These are phyloP conservation scores for Epichloe hybrida DNA, from an alignment of 2,329 filamentous ascomycete genomes.

Conservation along the genomic window DNA sequence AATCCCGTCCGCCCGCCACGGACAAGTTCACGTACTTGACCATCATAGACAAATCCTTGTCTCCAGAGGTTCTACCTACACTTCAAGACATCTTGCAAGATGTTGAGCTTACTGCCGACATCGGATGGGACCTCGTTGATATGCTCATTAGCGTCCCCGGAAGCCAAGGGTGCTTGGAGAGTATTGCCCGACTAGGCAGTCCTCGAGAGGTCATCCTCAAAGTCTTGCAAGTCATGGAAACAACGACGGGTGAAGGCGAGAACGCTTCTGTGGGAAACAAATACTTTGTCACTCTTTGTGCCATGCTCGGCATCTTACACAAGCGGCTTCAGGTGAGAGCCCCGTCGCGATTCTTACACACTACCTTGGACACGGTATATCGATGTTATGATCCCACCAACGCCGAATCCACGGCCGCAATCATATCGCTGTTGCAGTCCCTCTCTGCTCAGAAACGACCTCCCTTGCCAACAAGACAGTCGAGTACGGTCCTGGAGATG, in stretches of 20 bases:
- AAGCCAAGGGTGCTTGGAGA: slow-evolving; percentile 58
- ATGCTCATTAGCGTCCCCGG: slow-evolving; percentile 55
- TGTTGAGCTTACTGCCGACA: slow-evolving; percentile 55
- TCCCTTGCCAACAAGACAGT: slow-evolving; percentile 43
- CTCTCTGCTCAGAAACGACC: slow-evolving; percentile 56
- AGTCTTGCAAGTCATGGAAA: slow-evolving; percentile 58
- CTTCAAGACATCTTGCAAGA: slow-evolving; percentile 58
- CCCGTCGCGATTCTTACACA: slow-evolving; percentile 65
- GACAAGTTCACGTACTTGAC: slow-evolving; percentile 69
- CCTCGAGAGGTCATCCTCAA: slow-evolving; percentile 73
- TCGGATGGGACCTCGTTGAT: slow-evolving; percentile 74
- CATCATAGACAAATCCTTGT: slow-evolving; percentile 61
- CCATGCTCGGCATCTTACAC: slow-evolving; percentile 61
- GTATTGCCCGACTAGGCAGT: slow-evolving; percentile 64
- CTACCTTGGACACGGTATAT: slow-evolving; percentile 60
- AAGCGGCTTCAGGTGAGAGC: slow-evolving; percentile 62
- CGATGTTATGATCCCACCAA: slow-evolving; percentile 49
- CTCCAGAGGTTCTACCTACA: slow-evolving; percentile 49
- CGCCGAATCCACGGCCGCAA: slow-evolving; percentile 54
- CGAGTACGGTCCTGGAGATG: slow-evolving; percentile 41
- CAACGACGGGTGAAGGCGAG: slow-evolving; percentile 25
- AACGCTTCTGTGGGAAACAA: slow-evolving; percentile 23
- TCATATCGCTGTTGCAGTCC: slow-evolving; percentile 57
- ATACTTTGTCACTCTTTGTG: slow-evolving; percentile 56
- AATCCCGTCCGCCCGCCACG: slow-evolving; percentile 36